Evolutionary conservation across 331 rosid genomes (phyloP), one percentile per base, ranked within the genome.

Genomic region (Malus hybrid): DNA sequence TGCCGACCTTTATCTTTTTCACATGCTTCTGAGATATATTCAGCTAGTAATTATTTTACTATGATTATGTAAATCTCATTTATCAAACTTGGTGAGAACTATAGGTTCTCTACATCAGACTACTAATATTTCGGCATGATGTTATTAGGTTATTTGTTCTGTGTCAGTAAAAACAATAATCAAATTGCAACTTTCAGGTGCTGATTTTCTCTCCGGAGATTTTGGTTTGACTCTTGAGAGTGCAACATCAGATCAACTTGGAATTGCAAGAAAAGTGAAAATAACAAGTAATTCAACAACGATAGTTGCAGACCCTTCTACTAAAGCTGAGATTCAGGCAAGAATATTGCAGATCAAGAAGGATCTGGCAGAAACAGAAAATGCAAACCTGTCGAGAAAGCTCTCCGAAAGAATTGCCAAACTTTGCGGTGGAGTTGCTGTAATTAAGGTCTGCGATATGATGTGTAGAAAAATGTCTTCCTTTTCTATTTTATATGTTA

Each of bases 331-430:
- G 88, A 86, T 89, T 88, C 88, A 84, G 87, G 96, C 99, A 57
- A 92, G 99, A 86, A 84, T 92, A 87, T 84, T 66, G 72, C 97
- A 94, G 89, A 92, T 94, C 56, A 94, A 88, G 88, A 94, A 92
- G 87, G 99, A 87, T 84, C 87, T 94, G 48, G 80, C 71, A 6
- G 92, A 86, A 82, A 85, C 96, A 48, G 92, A 92, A 71, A 94
- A 85, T 67, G 87, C 93, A 20, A 31, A 87, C 89, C 62, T 81
- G 65, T 86, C 93, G 15, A 85, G 86, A 82, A 88, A 92, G 88
- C 97, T 94, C 48, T 89, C 93, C 16, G 97, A 92, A 89, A 94
- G 99, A 90, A 85, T 92, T 68, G 99, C 97, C 72, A 94, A 94
- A 84, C 97, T 94, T 65, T 87, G 86, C 74, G 93, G 97, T 28